Base-by-base conservation (phyloP, 192 early-diverging fungal species). In the Linnemannia elongata region DNA sequence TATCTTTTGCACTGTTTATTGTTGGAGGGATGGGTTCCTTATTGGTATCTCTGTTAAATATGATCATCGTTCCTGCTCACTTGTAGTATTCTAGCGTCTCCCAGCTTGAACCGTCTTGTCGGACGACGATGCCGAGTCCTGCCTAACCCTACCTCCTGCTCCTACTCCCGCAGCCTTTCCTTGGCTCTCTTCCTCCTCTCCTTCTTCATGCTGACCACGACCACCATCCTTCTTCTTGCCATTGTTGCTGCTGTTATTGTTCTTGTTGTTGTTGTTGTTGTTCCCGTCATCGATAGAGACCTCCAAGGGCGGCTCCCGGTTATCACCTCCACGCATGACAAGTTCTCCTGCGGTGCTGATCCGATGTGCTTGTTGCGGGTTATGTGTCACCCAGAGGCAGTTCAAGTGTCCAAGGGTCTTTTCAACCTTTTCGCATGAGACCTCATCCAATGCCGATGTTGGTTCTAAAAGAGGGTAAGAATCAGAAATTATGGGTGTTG, bases 351-450 rank as follows among this genome's bases (percentile, higher is more conserved):
- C 84, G 15, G 90, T 88, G n/a, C 90, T 87, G 38, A 96, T 88
- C 39, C 95, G 90, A 30, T 92, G 76, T 24, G 90, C 93, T 83
- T 96, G 95, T 18, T 90, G 85, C 15, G 92, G 92, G 73, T 93
- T 92, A 81, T 97, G 97, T 2, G 96, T 96, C 77, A 97, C 93
- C 95, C 95, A 95, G 39, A 97, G 89, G 76, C 96, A 96, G 44
- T 94, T 94, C 36, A 90, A 80, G 12, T 85, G 73, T 33, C 90
- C 76, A 54, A 98, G 83, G 0, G 96, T 92, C 10, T 92, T 81
- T 80, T 98, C 96, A 3, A 98, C 97, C 39, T 94, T 82, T 38
- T 87, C 76, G 45, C 91, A 91, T 0, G 96, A 90, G 70, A 88
- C 90, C 41, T 94, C 94, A 85, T 98, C 97, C 54, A 98, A 77